Evolutionary conservation across 2,329 filamentous ascomycete genomes (phyloP).

Genomic region (Clarireedia hainanense): DNA sequence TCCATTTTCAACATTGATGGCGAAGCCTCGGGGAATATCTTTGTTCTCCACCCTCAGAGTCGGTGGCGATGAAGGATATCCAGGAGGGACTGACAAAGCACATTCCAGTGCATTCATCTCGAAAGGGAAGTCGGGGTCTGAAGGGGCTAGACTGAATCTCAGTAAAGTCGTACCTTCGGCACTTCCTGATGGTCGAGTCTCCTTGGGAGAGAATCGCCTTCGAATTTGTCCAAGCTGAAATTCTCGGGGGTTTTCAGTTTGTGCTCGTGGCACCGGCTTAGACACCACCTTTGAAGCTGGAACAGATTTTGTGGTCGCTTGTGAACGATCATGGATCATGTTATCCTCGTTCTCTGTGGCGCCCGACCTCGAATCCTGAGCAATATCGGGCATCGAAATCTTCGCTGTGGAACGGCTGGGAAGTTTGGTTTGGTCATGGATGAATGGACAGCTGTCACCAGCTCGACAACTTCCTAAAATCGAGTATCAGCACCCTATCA

Average conservation of each 20-base stretch:
- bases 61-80: constrained; percentile 53
- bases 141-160: constrained; percentile 59
- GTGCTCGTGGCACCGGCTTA: constrained; percentile 58
- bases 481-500: constrained; percentile 19
- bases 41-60: constrained; percentile 57
- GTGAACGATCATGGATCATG: constrained; percentile 26
- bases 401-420: constrained; percentile 12
- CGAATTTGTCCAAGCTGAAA: constrained; percentile 71
- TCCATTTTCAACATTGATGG: constrained; percentile 68
- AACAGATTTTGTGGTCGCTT: constrained; percentile 27
- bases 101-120: constrained; percentile 64
- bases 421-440: constrained; percentile 34
- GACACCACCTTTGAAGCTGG: constrained; percentile 44
- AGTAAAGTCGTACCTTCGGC: constrained; percentile 39
- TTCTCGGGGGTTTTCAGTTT: constrained; percentile 58
- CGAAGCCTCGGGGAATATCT: constrained; percentile 63
- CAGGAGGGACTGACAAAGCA: constrained; percentile 53
- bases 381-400: constrained; percentile 10
- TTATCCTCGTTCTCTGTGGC: neutral
- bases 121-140: constrained; percentile 79
- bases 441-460: constrained; percentile 42
- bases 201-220: constrained; percentile 51
- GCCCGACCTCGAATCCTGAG: constrained; percentile 11
- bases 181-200: constrained; percentile 26
- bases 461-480: constrained; percentile 40